These are phyloP conservation scores for Chalaropsis ovoidea DNA, from an alignment of 2,329 filamentous ascomycete genomes.

Conservation along the genomic window DNA sequence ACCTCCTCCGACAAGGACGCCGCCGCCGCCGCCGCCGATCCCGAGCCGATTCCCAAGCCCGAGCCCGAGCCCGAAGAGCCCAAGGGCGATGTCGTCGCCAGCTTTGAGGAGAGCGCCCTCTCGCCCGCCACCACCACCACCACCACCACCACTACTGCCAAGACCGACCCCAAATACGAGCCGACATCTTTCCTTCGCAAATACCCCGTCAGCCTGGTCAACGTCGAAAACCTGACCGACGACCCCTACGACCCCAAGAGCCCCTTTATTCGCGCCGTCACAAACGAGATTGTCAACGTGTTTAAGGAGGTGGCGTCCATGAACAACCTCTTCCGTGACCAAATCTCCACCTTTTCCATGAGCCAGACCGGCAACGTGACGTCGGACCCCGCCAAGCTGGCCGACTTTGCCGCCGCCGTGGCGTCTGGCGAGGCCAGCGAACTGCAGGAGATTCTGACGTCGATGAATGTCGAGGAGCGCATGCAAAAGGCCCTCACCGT, in stretches of 20 bases:
- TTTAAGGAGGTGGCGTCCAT: constrained; percentile 94
- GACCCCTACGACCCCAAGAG: constrained; percentile 85
- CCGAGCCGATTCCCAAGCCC: constrained; percentile 51
- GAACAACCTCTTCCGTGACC: constrained; percentile 91
- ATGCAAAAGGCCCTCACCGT: constrained; percentile 85
- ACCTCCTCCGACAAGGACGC: constrained; percentile 40
- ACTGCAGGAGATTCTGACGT: constrained; percentile 80
- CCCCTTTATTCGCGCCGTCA: constrained; percentile 78
- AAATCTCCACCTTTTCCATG: constrained; percentile 94
- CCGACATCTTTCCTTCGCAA: constrained; percentile 84
- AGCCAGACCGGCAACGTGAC: constrained; percentile 91
- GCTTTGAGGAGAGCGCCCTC: constrained; percentile 76
- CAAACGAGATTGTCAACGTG: constrained; percentile 96
- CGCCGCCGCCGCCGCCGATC: constrained; percentile 32
- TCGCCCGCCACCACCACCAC: constrained; percentile 34
- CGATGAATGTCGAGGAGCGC: constrained; percentile 82
- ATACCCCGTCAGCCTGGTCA: constrained; percentile 86
- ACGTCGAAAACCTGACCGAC: constrained; percentile 85
- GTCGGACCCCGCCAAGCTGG: constrained; percentile 86
- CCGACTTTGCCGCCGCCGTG: constrained; percentile 93
- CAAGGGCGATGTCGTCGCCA: constrained; percentile 89
- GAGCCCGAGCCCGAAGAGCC: constrained; percentile 51
- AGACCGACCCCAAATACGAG: constrained; percentile 55
- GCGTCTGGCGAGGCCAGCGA: constrained; percentile 89
- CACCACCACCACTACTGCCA: constrained; percentile 33